Conservation (phyloP, 2,329 filamentous ascomycete species). For the Canariomyces notabilis region DNA sequence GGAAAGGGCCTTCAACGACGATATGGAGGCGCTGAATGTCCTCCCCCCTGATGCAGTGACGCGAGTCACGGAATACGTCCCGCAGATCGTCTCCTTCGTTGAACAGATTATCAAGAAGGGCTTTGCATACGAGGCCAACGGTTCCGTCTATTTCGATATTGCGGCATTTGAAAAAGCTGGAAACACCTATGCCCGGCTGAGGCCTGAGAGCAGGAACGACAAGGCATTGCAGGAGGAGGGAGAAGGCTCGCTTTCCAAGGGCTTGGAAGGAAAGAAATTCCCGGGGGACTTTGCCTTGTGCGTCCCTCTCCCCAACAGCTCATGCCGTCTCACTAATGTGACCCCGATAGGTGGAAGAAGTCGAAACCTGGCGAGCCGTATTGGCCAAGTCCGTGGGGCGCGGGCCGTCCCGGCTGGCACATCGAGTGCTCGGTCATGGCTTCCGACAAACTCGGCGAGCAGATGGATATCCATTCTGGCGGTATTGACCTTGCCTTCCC, state of each 20-base stretch:
- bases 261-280: slow-evolving; percentile 62
- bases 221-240: slow-evolving; percentile 81
- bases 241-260: slow-evolving; percentile 72
- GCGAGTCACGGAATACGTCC: slow-evolving; percentile 86
- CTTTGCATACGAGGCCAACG: slow-evolving; percentile 75
- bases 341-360: slow-evolving; percentile 62
- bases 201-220: slow-evolving; percentile 81
- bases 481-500: slow-evolving; percentile 89
- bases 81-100: slow-evolving; percentile 81
- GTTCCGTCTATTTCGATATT: slow-evolving; percentile 94
- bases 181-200: slow-evolving; percentile 78
- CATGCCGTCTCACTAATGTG: background rate
- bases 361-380: slow-evolving; percentile 87
- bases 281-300: slow-evolving; percentile 81
- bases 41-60: slow-evolving; percentile 76
- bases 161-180: slow-evolving; percentile 76
- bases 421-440: slow-evolving; percentile 98
- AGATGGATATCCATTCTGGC: slow-evolving; percentile 90
- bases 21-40: slow-evolving; percentile 84
- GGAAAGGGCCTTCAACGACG: slow-evolving; percentile 80
- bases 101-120: slow-evolving; percentile 77
- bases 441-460: slow-evolving; percentile 74
- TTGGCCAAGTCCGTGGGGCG: slow-evolving; percentile 85
- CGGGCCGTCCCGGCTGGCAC: slow-evolving; percentile 88
- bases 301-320: background rate